These are phyloP conservation scores for Strobilomyces echinocephalus DNA, from an alignment of 768 basidiomycete species.

Conservation along the genomic window DNA sequence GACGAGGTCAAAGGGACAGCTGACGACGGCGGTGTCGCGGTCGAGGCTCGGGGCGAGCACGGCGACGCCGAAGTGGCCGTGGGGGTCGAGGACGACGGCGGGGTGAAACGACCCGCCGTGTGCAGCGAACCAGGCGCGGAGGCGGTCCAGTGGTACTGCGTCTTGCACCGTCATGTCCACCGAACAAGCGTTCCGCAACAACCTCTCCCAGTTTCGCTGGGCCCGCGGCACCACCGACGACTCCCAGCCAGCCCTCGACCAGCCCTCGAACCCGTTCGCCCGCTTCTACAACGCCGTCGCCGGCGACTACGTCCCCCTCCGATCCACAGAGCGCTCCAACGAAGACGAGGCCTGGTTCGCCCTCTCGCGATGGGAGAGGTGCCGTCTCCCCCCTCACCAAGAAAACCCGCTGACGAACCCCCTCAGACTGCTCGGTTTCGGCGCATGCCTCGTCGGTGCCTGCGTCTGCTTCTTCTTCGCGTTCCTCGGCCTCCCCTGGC, in stretches of 20 bases:
- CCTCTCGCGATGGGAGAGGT: constrained; percentile 91
- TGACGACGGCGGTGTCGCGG: constrained; percentile 51
- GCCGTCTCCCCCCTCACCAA: neutral
- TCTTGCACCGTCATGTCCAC: constrained; percentile 17
- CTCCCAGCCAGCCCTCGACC: constrained; percentile 41
- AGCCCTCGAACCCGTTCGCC: constrained; percentile 62
- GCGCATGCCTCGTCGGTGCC: constrained; percentile 84
- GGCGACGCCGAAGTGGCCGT: constrained; percentile 40
- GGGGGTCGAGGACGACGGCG: constrained; percentile 33
- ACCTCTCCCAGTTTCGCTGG: constrained; percentile 87
- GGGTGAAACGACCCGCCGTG: constrained; percentile 52
- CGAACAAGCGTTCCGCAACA: constrained; percentile 69
- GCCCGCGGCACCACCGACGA: constrained; percentile 68
- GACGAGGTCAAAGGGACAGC: constrained; percentile 62
- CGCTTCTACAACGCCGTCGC: constrained; percentile 85
- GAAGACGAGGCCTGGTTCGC: constrained; percentile 97
- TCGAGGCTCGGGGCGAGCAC: constrained; percentile 49
- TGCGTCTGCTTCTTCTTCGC: constrained; percentile 91
- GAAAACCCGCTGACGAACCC: neutral
- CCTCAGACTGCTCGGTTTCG: constrained; percentile 80
- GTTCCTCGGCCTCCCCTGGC: constrained; percentile 70
- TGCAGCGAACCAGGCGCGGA: constrained; percentile 48
- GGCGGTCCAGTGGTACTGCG: too few species aligned
- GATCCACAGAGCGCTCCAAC: constrained; percentile 48
- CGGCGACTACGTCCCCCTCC: constrained; percentile 82